These are phyloP conservation scores for Puya raimondii DNA, from an alignment of 176 grass and related monocot genomes.

Conservation along the genomic window DNA sequence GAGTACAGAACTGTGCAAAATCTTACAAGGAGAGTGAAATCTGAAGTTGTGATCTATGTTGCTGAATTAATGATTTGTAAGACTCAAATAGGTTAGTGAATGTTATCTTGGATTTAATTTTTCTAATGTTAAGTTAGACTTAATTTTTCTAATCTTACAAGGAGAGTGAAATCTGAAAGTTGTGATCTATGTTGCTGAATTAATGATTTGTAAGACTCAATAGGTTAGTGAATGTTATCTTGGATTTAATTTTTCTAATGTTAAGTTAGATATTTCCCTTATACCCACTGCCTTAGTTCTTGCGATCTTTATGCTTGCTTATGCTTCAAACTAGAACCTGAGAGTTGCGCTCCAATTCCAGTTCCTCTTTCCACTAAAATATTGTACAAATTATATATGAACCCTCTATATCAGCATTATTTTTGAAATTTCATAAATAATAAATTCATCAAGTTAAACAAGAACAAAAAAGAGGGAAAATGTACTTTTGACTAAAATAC, in stretches of 20 bases:
- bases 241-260: too few relatives aligned
- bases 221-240: not conserved
- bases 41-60: not conserved
- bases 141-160: too few relatives aligned
- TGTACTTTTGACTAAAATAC: too few relatives aligned
- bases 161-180: not conserved
- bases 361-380: too few relatives aligned
- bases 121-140: not conserved
- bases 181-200: not conserved
- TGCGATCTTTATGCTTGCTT: too few relatives aligned
- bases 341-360: too few relatives aligned
- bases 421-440: not conserved
- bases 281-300: too few relatives aligned
- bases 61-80: not conserved
- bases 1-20: not conserved
- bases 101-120: not conserved
- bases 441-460: not conserved
- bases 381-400: too few relatives aligned
- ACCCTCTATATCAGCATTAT: not conserved
- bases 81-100: not conserved
- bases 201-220: not conserved
- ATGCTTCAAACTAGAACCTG: too few relatives aligned
- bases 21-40: not conserved
- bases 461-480: constrained; percentile 6
- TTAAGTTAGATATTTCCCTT: too few relatives aligned